A percentile compares a stretch with the other conserved stretches of the same genome.
These are phyloP conservation scores for Trametes sanguinea DNA, from an alignment of 768 basidiomycete genomes.

Conservation along the genomic window DNA sequence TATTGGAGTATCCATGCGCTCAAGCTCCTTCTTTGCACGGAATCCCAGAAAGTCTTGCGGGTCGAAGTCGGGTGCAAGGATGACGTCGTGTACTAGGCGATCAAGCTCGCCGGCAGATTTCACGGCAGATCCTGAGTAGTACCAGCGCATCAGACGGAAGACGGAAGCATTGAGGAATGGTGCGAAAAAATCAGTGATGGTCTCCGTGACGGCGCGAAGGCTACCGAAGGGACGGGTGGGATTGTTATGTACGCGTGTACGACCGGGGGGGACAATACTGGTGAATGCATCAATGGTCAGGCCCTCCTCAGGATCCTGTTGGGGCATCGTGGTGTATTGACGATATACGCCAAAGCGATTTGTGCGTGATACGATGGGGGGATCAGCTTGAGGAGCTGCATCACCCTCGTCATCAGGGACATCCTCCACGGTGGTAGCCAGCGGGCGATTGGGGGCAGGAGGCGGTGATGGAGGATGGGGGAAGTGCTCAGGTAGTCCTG, in stretches of 20 bases:
- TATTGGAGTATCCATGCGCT: conserved; percentile 7
- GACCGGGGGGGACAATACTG: not conserved
- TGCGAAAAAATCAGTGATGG: not conserved
- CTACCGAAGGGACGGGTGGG: not conserved
- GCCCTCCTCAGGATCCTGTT: conserved; percentile 8
- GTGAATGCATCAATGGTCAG: not conserved
- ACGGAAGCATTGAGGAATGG: conserved; percentile 23
- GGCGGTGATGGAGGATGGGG: not conserved
- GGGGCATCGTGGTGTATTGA: not conserved
- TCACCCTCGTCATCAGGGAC: not conserved
- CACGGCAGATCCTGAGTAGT: conserved; percentile 28
- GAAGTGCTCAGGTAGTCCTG: conserved; percentile 1
- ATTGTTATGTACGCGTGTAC: not conserved
- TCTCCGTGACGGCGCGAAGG: not conserved
- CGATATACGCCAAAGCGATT: conserved; percentile 12
- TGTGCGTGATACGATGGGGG: not conserved
- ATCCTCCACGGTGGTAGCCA: not conserved
- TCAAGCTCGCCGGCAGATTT: conserved; percentile 34
- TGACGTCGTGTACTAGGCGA: conserved; percentile 26
- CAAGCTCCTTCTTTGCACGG: conserved; percentile 5
- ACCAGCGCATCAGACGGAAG: conserved; percentile 35
- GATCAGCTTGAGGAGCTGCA: no score
- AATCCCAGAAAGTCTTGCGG: not conserved
- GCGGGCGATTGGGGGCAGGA: not conserved
- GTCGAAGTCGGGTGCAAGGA: conserved; percentile 4